Evolutionary conservation across 2,329 filamentous ascomycete genomes (phyloP).

Genomic region (Scedosporium dehoogii): DNA sequence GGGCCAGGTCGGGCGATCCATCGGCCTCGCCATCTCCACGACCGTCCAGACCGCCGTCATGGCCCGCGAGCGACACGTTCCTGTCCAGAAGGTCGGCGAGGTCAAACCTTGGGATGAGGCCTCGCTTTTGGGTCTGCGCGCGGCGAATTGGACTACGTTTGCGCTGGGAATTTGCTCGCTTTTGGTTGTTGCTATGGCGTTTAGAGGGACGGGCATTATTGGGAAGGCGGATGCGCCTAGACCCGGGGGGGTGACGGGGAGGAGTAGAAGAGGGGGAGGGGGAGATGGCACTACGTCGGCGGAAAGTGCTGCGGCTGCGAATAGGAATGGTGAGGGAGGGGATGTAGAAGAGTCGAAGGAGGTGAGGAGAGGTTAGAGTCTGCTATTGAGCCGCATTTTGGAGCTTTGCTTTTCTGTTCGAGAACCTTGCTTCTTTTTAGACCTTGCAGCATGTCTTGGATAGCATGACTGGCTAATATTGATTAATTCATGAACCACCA

Average conservation of each 20-base stretch:
- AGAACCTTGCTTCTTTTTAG: no score
- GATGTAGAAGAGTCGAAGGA: no score
- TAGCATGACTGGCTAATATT: no score
- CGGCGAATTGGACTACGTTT: slow-evolving; percentile 43
- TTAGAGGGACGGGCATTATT: slow-evolving; percentile 42
- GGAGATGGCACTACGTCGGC: background rate
- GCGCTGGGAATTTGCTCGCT: slow-evolving; percentile 33
- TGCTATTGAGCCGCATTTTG: no score
- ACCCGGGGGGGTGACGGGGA: background rate
- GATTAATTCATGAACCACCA: no score
- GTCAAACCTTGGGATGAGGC: slow-evolving; percentile 32
- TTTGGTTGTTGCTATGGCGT: slow-evolving; percentile 33
- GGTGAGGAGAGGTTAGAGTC: no score
- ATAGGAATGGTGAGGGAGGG: no score
- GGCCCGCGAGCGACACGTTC: slow-evolving; percentile 33
- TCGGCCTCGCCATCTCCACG: slow-evolving; percentile 56
- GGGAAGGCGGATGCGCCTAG: slow-evolving; percentile 18
- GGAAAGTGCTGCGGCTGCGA: background rate
- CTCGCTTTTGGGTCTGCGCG: slow-evolving; percentile 37
- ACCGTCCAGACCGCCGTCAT: slow-evolving; percentile 55
- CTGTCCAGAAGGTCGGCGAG: slow-evolving; percentile 32
- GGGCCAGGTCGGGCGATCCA: slow-evolving; percentile 53
- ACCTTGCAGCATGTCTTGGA: no score
- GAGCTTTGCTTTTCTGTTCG: no score
- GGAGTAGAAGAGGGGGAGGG: background rate